Evolutionary conservation across 2,329 filamentous ascomycete genomes (phyloP).

Genomic region (Fusarium nurragi): DNA sequence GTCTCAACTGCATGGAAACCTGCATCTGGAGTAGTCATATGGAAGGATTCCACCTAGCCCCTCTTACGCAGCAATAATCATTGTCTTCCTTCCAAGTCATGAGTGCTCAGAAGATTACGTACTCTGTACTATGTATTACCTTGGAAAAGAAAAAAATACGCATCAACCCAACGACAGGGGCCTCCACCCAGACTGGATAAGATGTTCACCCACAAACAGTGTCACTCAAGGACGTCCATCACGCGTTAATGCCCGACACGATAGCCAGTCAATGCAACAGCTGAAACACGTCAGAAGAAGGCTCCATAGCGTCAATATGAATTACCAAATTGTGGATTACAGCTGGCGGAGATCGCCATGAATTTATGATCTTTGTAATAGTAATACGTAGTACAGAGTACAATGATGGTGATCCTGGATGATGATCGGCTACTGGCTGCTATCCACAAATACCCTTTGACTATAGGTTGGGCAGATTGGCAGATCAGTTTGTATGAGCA

Average conservation of each 20-base stretch:
- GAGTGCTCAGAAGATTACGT: background rate
- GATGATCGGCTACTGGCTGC: slow-evolving; percentile 3
- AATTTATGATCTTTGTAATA: slow-evolving; percentile 22
- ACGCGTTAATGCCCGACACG: background rate
- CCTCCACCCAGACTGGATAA: background rate
- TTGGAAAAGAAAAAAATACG: background rate
- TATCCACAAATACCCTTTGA: slow-evolving; percentile 19
- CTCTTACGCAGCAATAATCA: background rate
- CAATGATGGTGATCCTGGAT: slow-evolving; percentile 6
- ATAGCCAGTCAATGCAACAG: background rate
- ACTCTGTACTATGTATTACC: background rate
- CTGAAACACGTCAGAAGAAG: background rate
- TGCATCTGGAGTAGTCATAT: no score
- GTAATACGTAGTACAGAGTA: no score
- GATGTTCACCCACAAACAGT: background rate
- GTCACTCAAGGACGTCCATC: background rate
- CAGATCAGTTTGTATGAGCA: background rate
- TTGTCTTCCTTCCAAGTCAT: background rate
- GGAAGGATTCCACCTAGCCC: no score
- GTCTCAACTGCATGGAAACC: no score
- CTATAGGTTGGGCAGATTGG: slow-evolving; percentile 6
- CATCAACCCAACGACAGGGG: background rate
- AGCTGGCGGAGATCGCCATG: slow-evolving; percentile 12
- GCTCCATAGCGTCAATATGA: slow-evolving; percentile 1
- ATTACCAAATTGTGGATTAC: slow-evolving; percentile 21